Base-by-base conservation (phyloP, 768 basidiomycete species). In the Arthromyces matolae region DNA sequence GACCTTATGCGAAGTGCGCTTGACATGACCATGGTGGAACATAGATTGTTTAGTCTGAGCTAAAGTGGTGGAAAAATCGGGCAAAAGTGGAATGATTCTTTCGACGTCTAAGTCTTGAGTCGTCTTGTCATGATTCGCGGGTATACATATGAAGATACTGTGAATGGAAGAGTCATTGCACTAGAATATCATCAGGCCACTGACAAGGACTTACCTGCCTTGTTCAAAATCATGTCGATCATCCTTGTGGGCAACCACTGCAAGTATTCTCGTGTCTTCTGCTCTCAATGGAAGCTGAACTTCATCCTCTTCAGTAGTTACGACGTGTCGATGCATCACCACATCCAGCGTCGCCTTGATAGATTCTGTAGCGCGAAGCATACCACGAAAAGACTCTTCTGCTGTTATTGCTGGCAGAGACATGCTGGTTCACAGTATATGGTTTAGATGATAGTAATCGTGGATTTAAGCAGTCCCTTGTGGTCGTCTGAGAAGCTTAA, bases 21-120 rank as follows among this genome's bases (percentile, higher is more conserved):
- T 43, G 31, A 58, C 58, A 7, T 70, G 54, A 44, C 78, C 70
- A 14, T n/a, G n/a, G n/a, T n/a, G n/a, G n/a, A 70, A 47, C 0
- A 72, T 71, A 32, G 55, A 57, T 10, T 68, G 67, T 23, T 66
- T 69, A 32, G 75, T 69, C 58, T 87, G 84, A 1, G 81, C 74
- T 64, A 86, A 79, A 8, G 69, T 61, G 31, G 86, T 71, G 4
- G 71, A 65, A 55, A 86, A 79, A 27, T 70, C 64, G 8, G 71
- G 73, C 43, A 76, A 72, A 25, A 89, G 76, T 3, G 83, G 83
- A n/a, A 79, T 73, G 2, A 77, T 68, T 41, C 71, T 72, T 48
- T 80, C 69, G 8, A 81, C 65, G 16, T 73, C 64, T 29, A 78
- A 65, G 20, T 67, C 68, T 16, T 67, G 64, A 23, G 57, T 42